Percentiles rank a stretch among this genome's conserved stretches.
Conservation (phyloP, 2,329 filamentous ascomycete species). For the Fusarium nanum region DNA sequence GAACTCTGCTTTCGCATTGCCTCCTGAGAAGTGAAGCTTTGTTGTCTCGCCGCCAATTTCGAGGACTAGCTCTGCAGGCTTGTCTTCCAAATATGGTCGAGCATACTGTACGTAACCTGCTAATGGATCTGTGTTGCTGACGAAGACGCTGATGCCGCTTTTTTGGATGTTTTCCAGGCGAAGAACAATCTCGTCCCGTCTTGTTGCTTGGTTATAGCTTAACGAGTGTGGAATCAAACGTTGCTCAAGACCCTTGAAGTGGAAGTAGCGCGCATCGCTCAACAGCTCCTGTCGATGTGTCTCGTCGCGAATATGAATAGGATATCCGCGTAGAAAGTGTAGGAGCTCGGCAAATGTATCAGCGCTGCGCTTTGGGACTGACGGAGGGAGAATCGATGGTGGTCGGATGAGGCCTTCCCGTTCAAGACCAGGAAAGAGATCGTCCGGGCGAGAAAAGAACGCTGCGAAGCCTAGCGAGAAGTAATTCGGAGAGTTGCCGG, state of each 20-base stretch:
- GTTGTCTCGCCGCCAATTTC: conserved; percentile 80
- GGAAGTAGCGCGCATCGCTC: conserved; percentile 90
- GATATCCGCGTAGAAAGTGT: conserved; percentile 85
- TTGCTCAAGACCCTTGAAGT: conserved; percentile 92
- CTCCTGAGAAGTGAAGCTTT: conserved; percentile 60
- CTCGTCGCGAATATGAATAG: conserved; percentile 79
- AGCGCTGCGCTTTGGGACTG: conserved; percentile 83
- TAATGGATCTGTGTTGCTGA: conserved; percentile 51
- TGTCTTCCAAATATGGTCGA: conserved; percentile 85
- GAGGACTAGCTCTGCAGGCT: conserved; percentile 77
- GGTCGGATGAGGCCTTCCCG: conserved; percentile 83
- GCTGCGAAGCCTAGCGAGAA: conserved; percentile 91
- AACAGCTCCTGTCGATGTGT: conserved; percentile 81
- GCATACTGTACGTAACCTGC: conserved; percentile 78
- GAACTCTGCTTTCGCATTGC: conserved; percentile 72
- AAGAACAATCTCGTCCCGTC: conserved; percentile 79
- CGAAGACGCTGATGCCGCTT: conserved; percentile 77
- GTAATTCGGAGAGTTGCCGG: conserved; percentile 94
- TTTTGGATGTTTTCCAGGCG: conserved; percentile 89
- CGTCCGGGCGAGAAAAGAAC: conserved; percentile 83
- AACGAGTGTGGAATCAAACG: conserved; percentile 82
- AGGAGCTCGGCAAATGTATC: conserved; percentile 86
- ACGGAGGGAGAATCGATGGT: conserved; percentile 85
- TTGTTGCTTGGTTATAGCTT: conserved; percentile 76
- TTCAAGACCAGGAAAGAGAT: conserved; percentile 88